phyloP scores from a whole-genome alignment of 768 basidiomycete genomes.

The Russula olivacea region DNA sequence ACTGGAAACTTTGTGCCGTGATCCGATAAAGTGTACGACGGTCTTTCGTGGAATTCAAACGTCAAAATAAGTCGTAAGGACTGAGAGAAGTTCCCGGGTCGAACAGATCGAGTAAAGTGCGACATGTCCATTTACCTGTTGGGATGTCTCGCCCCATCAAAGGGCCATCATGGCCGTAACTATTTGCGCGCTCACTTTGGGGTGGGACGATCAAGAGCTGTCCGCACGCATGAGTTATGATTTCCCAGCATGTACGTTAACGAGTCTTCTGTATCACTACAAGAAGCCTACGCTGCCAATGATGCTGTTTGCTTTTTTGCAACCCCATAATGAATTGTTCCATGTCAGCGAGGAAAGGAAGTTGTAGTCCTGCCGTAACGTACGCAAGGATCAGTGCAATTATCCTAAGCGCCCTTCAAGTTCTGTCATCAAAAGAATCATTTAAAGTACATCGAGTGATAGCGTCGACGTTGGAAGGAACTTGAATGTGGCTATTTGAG shows the following conservation, averaged over 20 bases:
- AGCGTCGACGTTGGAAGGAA: too few relatives aligned
- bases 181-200: too few relatives aligned
- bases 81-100: too few relatives aligned
- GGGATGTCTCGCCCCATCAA: too few relatives aligned
- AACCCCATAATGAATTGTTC: background rate
- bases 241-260: background rate
- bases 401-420: background rate
- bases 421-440: background rate
- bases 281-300: background rate
- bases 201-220: background rate
- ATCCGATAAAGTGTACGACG: background rate
- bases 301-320: background rate
- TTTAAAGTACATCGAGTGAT: background rate
- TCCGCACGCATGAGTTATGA: background rate
- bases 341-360: background rate
- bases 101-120: too few relatives aligned
- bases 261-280: background rate
- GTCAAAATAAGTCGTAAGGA: too few relatives aligned
- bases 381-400: background rate
- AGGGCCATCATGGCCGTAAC: too few relatives aligned
- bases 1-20: background rate
- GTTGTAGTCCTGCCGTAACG: background rate
- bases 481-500: background rate
- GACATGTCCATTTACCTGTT: background rate
- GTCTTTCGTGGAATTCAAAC: background rate